phyloP scores from a whole-genome alignment of 306 rosid genomes.

The Clitoria ternatea region DNA sequence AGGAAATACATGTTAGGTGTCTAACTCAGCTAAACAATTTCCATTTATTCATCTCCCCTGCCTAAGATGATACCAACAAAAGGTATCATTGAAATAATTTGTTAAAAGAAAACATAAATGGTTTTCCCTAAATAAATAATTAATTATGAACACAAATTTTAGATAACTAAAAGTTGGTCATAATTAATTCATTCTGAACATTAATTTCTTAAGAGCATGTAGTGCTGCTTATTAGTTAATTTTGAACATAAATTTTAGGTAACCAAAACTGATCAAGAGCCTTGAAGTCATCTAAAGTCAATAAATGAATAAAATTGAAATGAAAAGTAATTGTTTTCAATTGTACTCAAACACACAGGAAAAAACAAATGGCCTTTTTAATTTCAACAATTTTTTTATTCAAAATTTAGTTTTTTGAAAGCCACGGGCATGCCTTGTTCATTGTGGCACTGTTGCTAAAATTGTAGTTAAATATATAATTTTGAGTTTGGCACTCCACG shows the following conservation, averaged over 20 bases:
- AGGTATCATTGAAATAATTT: not conserved
- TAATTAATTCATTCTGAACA: too few relatives aligned
- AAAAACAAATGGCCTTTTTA: not conserved
- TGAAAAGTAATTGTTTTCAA: not conserved
- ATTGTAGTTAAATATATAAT: slow-evolving; percentile 3
- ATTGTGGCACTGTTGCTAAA: slow-evolving; percentile 1
- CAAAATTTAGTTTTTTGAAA: not conserved
- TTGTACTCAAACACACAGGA: not conserved
- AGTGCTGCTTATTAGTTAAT: not conserved
- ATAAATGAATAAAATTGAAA: not conserved
- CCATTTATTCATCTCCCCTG: not conserved
- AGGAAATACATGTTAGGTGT: not conserved
- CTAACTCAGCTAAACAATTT: not conserved
- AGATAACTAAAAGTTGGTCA: too few relatives aligned
- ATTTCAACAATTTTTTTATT: not conserved
- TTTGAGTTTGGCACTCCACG: slow-evolving; percentile 19
- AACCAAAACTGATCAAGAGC: not conserved
- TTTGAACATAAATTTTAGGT: not conserved
- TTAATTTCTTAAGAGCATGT: too few relatives aligned
- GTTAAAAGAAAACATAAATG: not conserved
- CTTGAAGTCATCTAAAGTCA: not conserved
- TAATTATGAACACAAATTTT: too few relatives aligned
- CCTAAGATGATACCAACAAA: not conserved
- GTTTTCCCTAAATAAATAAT: not conserved
- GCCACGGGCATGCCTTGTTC: not conserved